Percentiles rank a stretch among this genome's conserved stretches.
phyloP scores from a whole-genome alignment of 1,284 basidiomycete species.

The Xanthoconium separans region DNA sequence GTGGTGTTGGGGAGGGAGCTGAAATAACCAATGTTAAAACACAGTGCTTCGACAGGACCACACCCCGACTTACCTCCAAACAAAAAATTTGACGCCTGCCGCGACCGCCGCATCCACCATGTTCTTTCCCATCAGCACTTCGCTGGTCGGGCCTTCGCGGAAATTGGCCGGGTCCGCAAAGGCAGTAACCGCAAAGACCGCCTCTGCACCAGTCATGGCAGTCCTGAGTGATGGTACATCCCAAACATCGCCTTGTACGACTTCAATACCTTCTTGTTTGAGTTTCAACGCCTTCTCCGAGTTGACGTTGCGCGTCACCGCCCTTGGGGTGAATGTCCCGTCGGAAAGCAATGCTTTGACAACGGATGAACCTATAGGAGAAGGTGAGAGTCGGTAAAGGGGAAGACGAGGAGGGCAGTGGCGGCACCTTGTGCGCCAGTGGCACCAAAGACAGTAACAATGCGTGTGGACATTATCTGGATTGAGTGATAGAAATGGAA shows the following conservation, averaged over 20 bases:
- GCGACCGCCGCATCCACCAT: slow-evolving; percentile 33
- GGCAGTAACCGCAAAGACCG: slow-evolving; percentile 35
- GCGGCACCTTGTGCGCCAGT: slow-evolving; percentile 22
- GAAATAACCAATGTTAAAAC: not conserved
- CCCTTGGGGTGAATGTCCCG: slow-evolving; percentile 34
- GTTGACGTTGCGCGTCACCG: slow-evolving; percentile 30
- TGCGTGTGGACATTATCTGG: slow-evolving; percentile 11
- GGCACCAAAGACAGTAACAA: slow-evolving; percentile 23
- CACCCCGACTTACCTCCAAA: slow-evolving; percentile 23
- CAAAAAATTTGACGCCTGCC: slow-evolving; percentile 2
- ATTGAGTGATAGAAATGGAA: too few species aligned
- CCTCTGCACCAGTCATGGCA: slow-evolving; percentile 37
- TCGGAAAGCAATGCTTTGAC: slow-evolving; percentile 29
- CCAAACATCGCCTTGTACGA: slow-evolving; percentile 34
- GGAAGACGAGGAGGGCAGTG: not conserved
- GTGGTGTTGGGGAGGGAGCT: slow-evolving; percentile 27
- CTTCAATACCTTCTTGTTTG: slow-evolving; percentile 31
- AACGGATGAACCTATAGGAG: not conserved
- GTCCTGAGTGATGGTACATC: slow-evolving; percentile 31
- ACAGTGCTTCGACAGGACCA: not conserved
- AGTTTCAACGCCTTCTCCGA: slow-evolving; percentile 31
- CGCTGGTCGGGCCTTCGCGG: slow-evolving; percentile 19
- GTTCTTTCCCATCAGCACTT: slow-evolving; percentile 37
- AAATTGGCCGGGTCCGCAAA: slow-evolving; percentile 23
- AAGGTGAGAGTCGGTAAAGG: not conserved